Base-by-base conservation (phyloP, 2,329 filamentous ascomycete genomes). In the Calonectria hawksworthii region DNA sequence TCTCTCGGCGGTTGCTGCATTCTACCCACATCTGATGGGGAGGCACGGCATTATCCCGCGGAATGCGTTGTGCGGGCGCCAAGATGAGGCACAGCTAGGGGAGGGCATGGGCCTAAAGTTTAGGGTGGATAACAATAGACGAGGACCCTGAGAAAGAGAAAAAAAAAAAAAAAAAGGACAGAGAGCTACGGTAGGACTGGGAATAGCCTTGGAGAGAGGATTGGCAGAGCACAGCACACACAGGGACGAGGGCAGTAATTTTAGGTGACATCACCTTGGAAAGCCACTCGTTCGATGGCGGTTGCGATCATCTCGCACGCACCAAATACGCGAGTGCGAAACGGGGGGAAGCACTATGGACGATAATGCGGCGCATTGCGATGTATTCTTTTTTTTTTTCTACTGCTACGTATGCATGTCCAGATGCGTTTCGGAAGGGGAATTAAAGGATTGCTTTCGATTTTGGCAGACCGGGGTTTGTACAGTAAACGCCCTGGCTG, bases 201-300 rank as follows among this genome's bases (percentile, higher is more conserved):
- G 56, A 38, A 30, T 16, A 10, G 52, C 21, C 23, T 51, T 52
- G 28, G 32, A 50, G 59, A 26, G 50, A 30, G 38, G 67, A 26
- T 47, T 54, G 38, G 26, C 51, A 50, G 21, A 54, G 47, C 28
- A 38, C n/a, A 54, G 47, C 28, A 38, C n/a, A 36, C 14, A 11
- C 50, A 74, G 54, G 69, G 75, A 67, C 61, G 59, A 30, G 72
- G 70, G 67, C 70, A n/a, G 70, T 76, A 76, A 71, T 78, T 71
- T 75, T 66, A 63, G 50, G 54, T 80, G 76, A 77, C 70, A 77
- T 80, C 70, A 78, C 44, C 47, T 47, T 61, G 32, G 44, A 30
- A 47, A 68, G 69, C 75, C 54, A 68, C 75, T 75, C 73, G 68
- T 73, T 74, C 64, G 72, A 74, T 78, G 64, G 61, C 69, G 74